These are phyloP conservation scores for Sarocladium brachiariae DNA, from an alignment of 2,329 filamentous ascomycete genomes.

Conservation along the genomic window DNA sequence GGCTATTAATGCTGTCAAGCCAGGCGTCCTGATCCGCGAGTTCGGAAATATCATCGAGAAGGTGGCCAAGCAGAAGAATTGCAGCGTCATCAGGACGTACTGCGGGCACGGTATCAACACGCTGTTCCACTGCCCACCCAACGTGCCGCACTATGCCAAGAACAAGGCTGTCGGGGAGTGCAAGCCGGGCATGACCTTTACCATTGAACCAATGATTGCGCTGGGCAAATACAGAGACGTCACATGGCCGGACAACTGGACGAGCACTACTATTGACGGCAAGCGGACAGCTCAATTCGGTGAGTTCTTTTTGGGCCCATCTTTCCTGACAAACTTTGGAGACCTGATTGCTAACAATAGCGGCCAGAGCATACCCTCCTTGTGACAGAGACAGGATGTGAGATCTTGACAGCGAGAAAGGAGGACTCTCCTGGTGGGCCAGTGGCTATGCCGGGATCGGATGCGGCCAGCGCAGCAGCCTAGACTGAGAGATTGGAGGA, in stretches of 20 bases:
- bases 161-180: conserved; percentile 95
- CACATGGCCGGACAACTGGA: conserved; percentile 99
- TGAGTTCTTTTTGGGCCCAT: conserved; percentile 32
- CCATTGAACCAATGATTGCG: conserved; percentile 98
- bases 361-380: conserved; percentile 68
- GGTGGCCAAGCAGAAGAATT: conserved; percentile 76
- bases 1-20: conserved; percentile 87
- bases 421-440: conserved; percentile 70
- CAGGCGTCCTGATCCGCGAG: conserved; percentile 84
- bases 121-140: conserved; percentile 88
- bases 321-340: neutral
- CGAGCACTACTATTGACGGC: conserved; percentile 86
- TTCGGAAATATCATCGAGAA: conserved; percentile 95
- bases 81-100: conserved; percentile 91
- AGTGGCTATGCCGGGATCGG: conserved; percentile 45
- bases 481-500: neutral
- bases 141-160: conserved; percentile 95
- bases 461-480: conserved; percentile 12
- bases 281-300: conserved; percentile 88
- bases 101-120: conserved; percentile 94
- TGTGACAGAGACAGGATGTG: conserved; percentile 75
- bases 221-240: conserved; percentile 85
- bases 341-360: neutral
- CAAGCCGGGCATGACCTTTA: conserved; percentile 97
- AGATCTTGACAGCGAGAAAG: conserved; percentile 69